Conservation (phyloP, 2,329 filamentous ascomycete species). For the Akanthomyces dipterigenus region DNA sequence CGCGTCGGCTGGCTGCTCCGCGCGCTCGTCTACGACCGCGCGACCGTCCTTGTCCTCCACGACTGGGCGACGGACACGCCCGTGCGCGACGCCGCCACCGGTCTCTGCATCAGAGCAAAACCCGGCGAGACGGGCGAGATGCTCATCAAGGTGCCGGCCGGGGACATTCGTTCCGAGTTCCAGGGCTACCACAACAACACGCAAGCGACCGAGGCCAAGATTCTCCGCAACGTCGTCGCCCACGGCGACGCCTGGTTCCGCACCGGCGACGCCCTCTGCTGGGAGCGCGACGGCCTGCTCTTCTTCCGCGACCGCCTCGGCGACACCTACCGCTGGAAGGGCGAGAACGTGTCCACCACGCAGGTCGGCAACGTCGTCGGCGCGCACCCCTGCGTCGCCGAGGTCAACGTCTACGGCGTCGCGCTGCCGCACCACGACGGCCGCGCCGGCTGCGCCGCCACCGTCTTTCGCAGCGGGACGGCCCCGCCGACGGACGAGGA, state of each 20-base stretch:
- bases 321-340: slow-evolving; percentile 75
- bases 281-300: slow-evolving; percentile 61
- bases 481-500: slow-evolving; percentile 32
- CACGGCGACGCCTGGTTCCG: slow-evolving; percentile 79
- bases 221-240: slow-evolving; percentile 63
- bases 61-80: slow-evolving; percentile 18
- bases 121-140: slow-evolving; percentile 67
- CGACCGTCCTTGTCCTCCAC: slow-evolving; percentile 60
- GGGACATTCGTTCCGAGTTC: slow-evolving; percentile 55
- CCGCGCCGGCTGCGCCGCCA: slow-evolving; percentile 73
- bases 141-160: slow-evolving; percentile 59
- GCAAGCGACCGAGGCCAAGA: slow-evolving; percentile 65
- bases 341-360: slow-evolving; percentile 73
- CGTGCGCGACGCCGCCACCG: slow-evolving; percentile 49
- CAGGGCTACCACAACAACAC: slow-evolving; percentile 77
- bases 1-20: slow-evolving; percentile 58
- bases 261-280: slow-evolving; percentile 71
- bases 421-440: slow-evolving; percentile 74
- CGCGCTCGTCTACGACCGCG: slow-evolving; percentile 44
- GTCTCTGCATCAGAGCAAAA: slow-evolving; percentile 49
- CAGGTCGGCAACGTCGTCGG: slow-evolving; percentile 73
- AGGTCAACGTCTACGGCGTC: slow-evolving; percentile 85
- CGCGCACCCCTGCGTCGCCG: slow-evolving; percentile 56
- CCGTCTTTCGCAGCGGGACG: slow-evolving; percentile 44
- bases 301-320: slow-evolving; percentile 79